Percentiles rank a stretch among this genome's conserved stretches.
phyloP scores from a whole-genome alignment of 305 asterid species.

The Fraxinus floribunda region DNA sequence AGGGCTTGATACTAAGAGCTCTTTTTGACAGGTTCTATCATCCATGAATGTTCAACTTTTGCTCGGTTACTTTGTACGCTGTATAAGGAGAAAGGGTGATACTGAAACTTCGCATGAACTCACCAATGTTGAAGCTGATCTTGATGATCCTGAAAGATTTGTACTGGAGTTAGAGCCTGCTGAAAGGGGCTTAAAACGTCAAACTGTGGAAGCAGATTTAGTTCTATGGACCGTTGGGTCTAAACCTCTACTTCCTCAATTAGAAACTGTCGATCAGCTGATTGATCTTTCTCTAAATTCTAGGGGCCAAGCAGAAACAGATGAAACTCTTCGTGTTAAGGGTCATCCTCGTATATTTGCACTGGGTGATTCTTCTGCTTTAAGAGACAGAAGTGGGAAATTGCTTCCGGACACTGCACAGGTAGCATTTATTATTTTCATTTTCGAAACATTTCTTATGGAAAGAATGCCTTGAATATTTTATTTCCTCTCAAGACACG shows the following conservation, averaged over 20 bases:
- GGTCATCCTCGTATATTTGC: constrained; percentile 97
- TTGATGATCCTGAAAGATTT: constrained; percentile 38
- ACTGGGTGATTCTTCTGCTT: constrained; percentile 88
- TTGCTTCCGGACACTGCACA: constrained; percentile 95
- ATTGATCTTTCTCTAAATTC: constrained; percentile 68
- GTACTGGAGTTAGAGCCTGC: constrained; percentile 81
- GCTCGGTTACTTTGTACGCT: constrained; percentile 76
- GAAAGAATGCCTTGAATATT: neutral
- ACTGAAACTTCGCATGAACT: constrained; percentile 31
- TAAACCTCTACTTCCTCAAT: constrained; percentile 69
- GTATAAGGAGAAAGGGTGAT: constrained; percentile 49
- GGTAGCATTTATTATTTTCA: constrained; percentile 39
- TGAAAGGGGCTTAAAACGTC: constrained; percentile 57
- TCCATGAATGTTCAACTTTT: constrained; percentile 82
- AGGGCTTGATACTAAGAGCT: neutral
- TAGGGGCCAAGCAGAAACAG: constrained; percentile 96
- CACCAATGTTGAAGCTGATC: constrained; percentile 26
- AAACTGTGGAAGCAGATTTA: constrained; percentile 65
- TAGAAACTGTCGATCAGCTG: constrained; percentile 51
- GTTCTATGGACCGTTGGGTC: constrained; percentile 95
- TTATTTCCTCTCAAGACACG: neutral
- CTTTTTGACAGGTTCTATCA: constrained; percentile 66
- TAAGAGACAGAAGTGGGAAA: constrained; percentile 67
- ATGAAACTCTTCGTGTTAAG: constrained; percentile 90
- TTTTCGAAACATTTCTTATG: neutral